Base-by-base conservation (phyloP, 2,329 filamentous ascomycete species). In the Aplosporella prunicola region DNA sequence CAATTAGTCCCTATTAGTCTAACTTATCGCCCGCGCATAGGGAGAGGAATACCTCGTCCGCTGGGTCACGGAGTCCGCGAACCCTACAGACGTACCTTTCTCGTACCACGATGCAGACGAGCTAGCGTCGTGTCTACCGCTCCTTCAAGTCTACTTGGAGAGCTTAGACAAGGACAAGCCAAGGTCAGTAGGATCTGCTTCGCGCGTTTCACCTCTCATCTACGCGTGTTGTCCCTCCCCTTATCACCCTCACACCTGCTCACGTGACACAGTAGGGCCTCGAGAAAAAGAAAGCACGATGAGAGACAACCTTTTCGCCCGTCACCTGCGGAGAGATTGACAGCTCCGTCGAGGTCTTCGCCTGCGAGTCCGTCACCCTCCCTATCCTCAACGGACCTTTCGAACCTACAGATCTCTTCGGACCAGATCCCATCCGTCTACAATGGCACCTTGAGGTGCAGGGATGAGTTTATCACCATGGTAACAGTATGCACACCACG, bases 71-170 rank as follows among this genome's bases (percentile, higher is more conserved):
- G 10, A 32, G 4, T 4, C 24, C 14, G 20, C 24, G 2, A 23
- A 20, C 2, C 6, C 35, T 2, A 39, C 42, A 3, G 46, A 35
- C 9, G 45, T 56, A 1, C 55, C 63, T 2, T 47, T 59, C 3
- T 65, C 61, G 5, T 70, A 66, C 66, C 67, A 70, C 35, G 25
- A 43, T 1, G 22, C 68, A 0, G 39, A 50, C 0, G 66, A 68
- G 34, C 53, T 70, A 0, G 42, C 43, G 1, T 32, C 48, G 5
- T 61, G 59, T 23, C 49, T 68, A 0, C 56, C 63, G 32, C 41
- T 54, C 1, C 51, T 70, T 0, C 67, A 70, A 34, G 48, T 50
- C 2, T 68, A 70, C 34, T 43, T 69, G 0, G 57, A 62, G 15
- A 2, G 17, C 18, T 7, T 34, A 3, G 13, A 17, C 10, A 45